These are phyloP conservation scores for Saccharum officinarum DNA, from an alignment of 176 grass and related monocot genomes.

Conservation along the genomic window DNA sequence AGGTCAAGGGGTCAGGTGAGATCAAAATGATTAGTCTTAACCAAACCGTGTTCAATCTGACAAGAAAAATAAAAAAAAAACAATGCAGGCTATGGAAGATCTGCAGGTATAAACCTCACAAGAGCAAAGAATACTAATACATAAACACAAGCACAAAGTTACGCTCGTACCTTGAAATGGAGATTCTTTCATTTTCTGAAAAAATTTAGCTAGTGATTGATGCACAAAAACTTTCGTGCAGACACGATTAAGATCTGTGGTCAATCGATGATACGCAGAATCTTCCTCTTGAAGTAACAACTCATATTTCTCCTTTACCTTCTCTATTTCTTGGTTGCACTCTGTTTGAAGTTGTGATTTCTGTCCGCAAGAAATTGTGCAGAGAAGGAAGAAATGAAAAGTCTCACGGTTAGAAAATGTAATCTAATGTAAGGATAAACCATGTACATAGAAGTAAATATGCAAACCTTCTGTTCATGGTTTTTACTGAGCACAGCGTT, in stretches of 20 bases:
- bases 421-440: slow-evolving; percentile 11
- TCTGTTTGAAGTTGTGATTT: slow-evolving; percentile 46
- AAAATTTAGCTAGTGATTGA: slow-evolving; percentile 63
- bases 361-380: slow-evolving; percentile 49
- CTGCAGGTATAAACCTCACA: neutral
- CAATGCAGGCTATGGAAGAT: neutral
- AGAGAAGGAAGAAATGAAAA: slow-evolving; percentile 23
- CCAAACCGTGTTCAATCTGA: neutral
- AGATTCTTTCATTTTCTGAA: slow-evolving; percentile 31
- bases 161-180: slow-evolving; percentile 32
- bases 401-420: neutral
- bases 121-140: neutral
- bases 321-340: slow-evolving; percentile 65
- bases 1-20: neutral
- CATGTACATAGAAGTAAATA: neutral
- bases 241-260: slow-evolving; percentile 26
- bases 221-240: slow-evolving; percentile 52
- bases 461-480: slow-evolving; percentile 59
- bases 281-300: slow-evolving; percentile 53
- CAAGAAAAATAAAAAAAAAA: neutral
- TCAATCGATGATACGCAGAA: slow-evolving; percentile 20
- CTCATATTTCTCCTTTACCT: slow-evolving; percentile 52
- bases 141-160: slow-evolving; percentile 1
- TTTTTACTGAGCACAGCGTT: slow-evolving; percentile 13
- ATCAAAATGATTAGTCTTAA: neutral